These are phyloP conservation scores for Thalassia testudinum DNA, from an alignment of 116 monocot species.

Conservation along the genomic window DNA sequence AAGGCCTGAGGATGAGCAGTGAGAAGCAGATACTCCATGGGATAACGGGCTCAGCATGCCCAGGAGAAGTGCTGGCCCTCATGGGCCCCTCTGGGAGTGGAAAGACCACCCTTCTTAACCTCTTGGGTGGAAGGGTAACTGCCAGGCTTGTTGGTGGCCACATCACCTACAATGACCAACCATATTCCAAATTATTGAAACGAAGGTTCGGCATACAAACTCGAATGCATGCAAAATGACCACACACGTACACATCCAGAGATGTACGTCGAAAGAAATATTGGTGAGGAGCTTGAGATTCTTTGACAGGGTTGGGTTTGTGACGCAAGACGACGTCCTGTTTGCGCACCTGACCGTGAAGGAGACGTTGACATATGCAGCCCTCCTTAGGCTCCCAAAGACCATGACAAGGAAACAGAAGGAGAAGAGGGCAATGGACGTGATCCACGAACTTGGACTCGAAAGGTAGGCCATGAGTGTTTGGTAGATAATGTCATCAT, in stretches of 20 bases:
- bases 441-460: conserved; percentile 26
- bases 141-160: conserved; percentile 24
- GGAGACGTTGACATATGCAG: conserved; percentile 36
- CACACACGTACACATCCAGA: neutral
- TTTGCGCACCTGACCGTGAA: conserved; percentile 33
- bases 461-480: too few species aligned
- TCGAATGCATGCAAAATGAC: neutral
- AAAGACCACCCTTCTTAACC: conserved; percentile 73
- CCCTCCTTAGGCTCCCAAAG: conserved; percentile 29
- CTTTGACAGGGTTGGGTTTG: conserved; percentile 26
- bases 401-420: conserved; percentile 19
- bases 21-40: conserved; percentile 16
- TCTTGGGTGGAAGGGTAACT: conserved; percentile 52
- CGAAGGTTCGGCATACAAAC: conserved; percentile 26
- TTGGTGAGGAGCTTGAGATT: neutral
- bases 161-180: conserved; percentile 66
- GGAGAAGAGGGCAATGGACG: conserved; percentile 25
- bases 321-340: conserved; percentile 29
- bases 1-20: neutral
- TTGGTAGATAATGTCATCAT: neutral
- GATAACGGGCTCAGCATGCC: conserved; percentile 56
- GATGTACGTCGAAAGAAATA: neutral
- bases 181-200: conserved; percentile 56
- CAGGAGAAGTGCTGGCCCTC: conserved; percentile 69
- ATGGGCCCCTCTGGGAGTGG: conserved; percentile 87